Percentiles rank a stretch among this genome's conserved stretches.
These are phyloP conservation scores for Leccinum solheimii DNA, from an alignment of 1,284 basidiomycete genomes.

Conservation along the genomic window DNA sequence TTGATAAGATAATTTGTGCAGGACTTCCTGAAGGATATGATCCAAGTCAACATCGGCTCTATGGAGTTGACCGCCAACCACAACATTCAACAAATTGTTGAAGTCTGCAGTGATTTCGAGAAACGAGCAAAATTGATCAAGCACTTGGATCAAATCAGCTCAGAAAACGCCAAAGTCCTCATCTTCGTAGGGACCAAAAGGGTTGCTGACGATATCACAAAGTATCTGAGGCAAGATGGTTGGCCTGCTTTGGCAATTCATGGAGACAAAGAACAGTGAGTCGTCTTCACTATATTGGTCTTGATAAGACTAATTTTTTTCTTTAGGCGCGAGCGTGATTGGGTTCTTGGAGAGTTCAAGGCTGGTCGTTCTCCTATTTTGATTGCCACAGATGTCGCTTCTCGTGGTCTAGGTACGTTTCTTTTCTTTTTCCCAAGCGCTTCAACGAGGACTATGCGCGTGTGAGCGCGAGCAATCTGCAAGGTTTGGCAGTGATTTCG, in stretches of 20 bases:
- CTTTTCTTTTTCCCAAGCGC: conserved; percentile 38
- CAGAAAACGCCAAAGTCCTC: conserved; percentile 97
- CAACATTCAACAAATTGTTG: conserved; percentile 95
- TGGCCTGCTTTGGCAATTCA: conserved; percentile 99
- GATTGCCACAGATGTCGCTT: conserved; percentile 97
- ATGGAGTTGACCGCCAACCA: conserved; percentile 98
- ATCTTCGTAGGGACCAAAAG: conserved; percentile 99
- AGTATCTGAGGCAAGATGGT: conserved; percentile 94
- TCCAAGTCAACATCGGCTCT: conserved; percentile 99
- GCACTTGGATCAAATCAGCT: conserved; percentile 95
- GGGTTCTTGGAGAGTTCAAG: conserved; percentile 99
- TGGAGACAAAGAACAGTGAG: conserved; percentile 95
- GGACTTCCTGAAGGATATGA: conserved; percentile 96
- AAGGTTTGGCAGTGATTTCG: conserved; percentile 32
- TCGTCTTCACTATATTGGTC: conserved; percentile 25
- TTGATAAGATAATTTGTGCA: conserved; percentile 31
- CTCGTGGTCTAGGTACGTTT: conserved; percentile 98
- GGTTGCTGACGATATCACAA: conserved; percentile 97
- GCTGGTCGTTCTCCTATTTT: conserved; percentile 96
- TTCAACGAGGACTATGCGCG: conserved; percentile 28
- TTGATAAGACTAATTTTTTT: conserved; percentile 21
- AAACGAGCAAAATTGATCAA: conserved; percentile 96
- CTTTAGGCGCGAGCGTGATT: conserved; percentile 92
- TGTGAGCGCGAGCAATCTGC: conserved; percentile 32
- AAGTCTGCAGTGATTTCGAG: conserved; percentile 97